phyloP scores from a whole-genome alignment of 192 early-diverging fungal species.

The Coemansia sp. region DNA sequence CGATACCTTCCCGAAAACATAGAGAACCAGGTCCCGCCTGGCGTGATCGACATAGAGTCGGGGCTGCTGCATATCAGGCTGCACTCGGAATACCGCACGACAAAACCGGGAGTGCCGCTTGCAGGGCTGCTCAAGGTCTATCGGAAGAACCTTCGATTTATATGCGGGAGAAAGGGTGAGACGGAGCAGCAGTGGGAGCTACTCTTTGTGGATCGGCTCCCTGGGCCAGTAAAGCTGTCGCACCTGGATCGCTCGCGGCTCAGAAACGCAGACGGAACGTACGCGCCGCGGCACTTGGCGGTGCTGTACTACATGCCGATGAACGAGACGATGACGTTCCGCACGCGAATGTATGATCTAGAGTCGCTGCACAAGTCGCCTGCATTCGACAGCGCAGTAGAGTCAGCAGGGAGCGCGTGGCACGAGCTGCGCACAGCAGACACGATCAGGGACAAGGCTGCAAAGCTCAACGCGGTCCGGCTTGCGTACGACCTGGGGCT shows the following conservation, averaged over 20 bases:
- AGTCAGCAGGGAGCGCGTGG: conserved; percentile 13
- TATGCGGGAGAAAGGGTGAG: not conserved
- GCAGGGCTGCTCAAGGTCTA: conserved; percentile 49
- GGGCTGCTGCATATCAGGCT: conserved; percentile 45
- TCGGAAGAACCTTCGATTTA: conserved; percentile 36
- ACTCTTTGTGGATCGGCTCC: conserved; percentile 48
- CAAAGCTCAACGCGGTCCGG: conserved; percentile 10
- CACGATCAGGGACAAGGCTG: conserved; percentile 5
- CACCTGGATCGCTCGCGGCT: conserved; percentile 47
- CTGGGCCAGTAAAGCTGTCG: conserved; percentile 38
- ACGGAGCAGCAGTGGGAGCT: conserved; percentile 42
- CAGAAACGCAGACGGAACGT: conserved; percentile 28
- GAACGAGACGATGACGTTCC: conserved; percentile 34
- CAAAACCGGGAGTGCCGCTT: conserved; percentile 30
- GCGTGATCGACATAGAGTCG: conserved; percentile 25
- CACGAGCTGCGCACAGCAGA: conserved; percentile 13
- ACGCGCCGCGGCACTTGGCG: conserved; percentile 37
- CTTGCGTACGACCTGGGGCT: conserved; percentile 17
- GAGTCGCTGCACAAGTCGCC: conserved; percentile 27
- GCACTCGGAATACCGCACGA: conserved; percentile 44
- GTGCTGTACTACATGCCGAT: conserved; percentile 42
- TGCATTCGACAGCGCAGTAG: conserved; percentile 18
- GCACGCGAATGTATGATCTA: conserved; percentile 42
- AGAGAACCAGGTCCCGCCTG: conserved; percentile 6
- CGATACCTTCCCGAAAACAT: conserved; percentile 12